Base-by-base conservation (phyloP, 768 basidiomycete genomes). In the Leccinum variicolor region DNA sequence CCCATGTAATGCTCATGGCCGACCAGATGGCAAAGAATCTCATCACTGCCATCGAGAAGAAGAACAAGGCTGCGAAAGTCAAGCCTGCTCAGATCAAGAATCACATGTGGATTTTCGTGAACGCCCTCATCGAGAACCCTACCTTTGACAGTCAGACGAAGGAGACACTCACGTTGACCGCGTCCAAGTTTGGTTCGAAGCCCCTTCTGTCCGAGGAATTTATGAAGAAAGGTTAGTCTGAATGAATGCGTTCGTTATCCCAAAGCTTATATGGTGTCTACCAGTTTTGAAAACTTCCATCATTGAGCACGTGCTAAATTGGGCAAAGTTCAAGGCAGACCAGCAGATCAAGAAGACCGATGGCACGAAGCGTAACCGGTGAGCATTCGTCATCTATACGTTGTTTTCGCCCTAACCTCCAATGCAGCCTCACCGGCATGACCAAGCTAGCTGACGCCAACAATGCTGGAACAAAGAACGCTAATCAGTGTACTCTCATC, bases 121-220 rank as follows among this genome's bases (percentile, higher is more conserved):
- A 98, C 66, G 86, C 92, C 14, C 79, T 97, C 59, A 88, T 99
- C 63, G 95, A 96, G 76, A 99, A 99, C 68, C 96, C 97, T 9
- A 92, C 94, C 1, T 99, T 99, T 74, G 96, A 99, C 80, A 94
- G 92, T 80, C 97, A 99, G 74, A 98, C 97, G 36, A 99, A 99
- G 77, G 97, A 99, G 72, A 90, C 87, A 4, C 76, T 99, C 63
- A 98, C 95, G 1, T 75, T 98, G 47, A 86, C 87, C 3, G 76
- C 88, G 19, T 86, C 85, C 29, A 96, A 96, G 73, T 99, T 98
- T 68, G 92, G 94, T 10, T 89, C 89, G 46, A 96, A 89, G 72
- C 92, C 94, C 3, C 74, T 73, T 2, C 67, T 98, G 13, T 84
- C 89, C 2, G 96, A 98, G 53, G 94, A 97, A 0, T 98, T 98